Percentiles rank a stretch among this genome's conserved stretches.
These are phyloP conservation scores for Cryptococcus sp. DNA, from an alignment of 1,284 basidiomycete genomes.

Conservation along the genomic window DNA sequence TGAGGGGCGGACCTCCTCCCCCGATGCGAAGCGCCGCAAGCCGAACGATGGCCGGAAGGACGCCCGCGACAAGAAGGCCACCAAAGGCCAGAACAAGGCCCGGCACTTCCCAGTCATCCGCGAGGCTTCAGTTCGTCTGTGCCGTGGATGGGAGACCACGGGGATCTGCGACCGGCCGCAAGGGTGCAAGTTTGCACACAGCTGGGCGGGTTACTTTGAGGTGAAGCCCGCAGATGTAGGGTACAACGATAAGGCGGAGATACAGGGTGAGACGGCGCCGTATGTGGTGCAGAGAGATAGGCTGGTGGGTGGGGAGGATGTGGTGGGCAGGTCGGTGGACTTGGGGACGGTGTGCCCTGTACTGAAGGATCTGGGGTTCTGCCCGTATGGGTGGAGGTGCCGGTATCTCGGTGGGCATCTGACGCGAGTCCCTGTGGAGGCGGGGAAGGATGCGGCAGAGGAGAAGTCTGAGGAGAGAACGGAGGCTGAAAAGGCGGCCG, in stretches of 20 bases:
- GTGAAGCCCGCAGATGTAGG: constrained; percentile 71
- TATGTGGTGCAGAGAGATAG: constrained; percentile 50
- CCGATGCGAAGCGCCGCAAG: constrained; percentile 45
- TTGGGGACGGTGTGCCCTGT: constrained; percentile 61
- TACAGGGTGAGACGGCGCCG: constrained; percentile 52
- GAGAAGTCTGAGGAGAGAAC: constrained; percentile 11
- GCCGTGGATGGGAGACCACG: constrained; percentile 39
- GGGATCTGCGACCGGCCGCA: constrained; percentile 22
- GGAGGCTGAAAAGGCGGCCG: constrained; percentile 41
- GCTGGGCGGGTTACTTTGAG: constrained; percentile 69
- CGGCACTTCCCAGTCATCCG: constrained; percentile 45
- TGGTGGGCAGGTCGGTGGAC: constrained; percentile 32
- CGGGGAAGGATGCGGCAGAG: not conserved
- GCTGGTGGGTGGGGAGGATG: constrained; percentile 26
- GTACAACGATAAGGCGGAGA: constrained; percentile 54
- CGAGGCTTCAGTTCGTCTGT: constrained; percentile 39
- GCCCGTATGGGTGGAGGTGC: constrained; percentile 84
- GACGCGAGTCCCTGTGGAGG: constrained; percentile 11
- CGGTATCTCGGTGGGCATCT: constrained; percentile 81
- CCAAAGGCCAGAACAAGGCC: constrained; percentile 73
- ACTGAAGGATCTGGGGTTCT: constrained; percentile 70
- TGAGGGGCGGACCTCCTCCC: constrained; percentile 54
- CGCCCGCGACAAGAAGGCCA: constrained; percentile 61
- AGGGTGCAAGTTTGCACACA: constrained; percentile 73
- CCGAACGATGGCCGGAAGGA: constrained; percentile 47